Conservation (phyloP, 73 alveolate genomes). For the Symbiodinium pilosum region DNA sequence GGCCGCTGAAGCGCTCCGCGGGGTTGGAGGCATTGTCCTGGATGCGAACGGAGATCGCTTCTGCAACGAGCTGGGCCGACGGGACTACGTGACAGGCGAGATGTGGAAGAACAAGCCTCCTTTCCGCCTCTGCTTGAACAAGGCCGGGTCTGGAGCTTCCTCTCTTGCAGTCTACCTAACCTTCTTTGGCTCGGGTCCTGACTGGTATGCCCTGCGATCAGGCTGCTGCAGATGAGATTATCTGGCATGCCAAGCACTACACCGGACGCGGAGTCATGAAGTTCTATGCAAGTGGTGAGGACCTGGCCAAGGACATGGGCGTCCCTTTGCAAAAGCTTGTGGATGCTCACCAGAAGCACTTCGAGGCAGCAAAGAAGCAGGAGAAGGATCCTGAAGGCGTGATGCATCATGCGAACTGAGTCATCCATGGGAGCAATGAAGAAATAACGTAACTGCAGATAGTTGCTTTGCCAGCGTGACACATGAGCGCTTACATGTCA, state of each 20-base stretch:
- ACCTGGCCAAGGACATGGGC: constrained; percentile 61
- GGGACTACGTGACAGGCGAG: constrained; percentile 94
- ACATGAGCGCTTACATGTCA: no score
- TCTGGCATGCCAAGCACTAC: constrained; percentile 90
- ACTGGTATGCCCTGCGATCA: no score
- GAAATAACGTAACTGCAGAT: no score
- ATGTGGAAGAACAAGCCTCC: constrained; percentile 96
- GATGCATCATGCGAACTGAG: no score
- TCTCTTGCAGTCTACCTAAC: neutral
- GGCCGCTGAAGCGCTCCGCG: constrained; percentile 97
- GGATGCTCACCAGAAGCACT: constrained; percentile 56
- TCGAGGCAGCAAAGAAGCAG: constrained; percentile 55
- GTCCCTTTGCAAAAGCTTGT: constrained; percentile 20
- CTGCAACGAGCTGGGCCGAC: constrained; percentile 97
- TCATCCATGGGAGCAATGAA: no score
- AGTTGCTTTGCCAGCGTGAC: no score
- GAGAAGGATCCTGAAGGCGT: neutral
- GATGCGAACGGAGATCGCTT: constrained; percentile 96
- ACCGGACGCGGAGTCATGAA: constrained; percentile 82
- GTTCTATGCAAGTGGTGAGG: constrained; percentile 36
- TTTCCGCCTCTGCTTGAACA: constrained; percentile 69
- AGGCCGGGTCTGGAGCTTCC: neutral
- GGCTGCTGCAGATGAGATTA: constrained; percentile 29
- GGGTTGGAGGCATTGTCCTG: constrained; percentile 96
- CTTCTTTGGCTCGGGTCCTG: no score